phyloP scores from a whole-genome alignment of 306 rosid genomes.

The Amphicarpaea edgeworthii region DNA sequence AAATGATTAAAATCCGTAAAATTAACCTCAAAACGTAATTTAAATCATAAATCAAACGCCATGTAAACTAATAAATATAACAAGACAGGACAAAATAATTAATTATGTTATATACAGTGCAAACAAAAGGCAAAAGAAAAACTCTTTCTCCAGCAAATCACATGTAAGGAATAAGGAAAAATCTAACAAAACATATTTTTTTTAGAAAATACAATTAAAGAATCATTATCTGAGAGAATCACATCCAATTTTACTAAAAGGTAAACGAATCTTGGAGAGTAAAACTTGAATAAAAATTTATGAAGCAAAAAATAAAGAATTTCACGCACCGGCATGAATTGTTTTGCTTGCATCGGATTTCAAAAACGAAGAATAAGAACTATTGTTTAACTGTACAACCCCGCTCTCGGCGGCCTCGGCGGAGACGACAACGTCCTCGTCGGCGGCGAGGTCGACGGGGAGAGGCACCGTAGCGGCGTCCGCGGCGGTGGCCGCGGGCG shows the following conservation, averaged over 20 bases:
- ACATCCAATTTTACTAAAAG: not conserved
- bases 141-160: not conserved
- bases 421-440: slow-evolving; percentile 48
- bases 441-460: slow-evolving; percentile 54
- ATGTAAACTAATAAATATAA: not conserved
- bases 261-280: not conserved
- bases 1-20: not conserved
- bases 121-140: not conserved
- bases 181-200: not conserved
- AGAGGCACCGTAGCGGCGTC: slow-evolving; percentile 57
- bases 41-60: not conserved
- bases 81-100: too few relatives aligned
- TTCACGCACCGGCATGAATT: slow-evolving; percentile 84
- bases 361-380: slow-evolving; percentile 70
- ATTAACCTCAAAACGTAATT: not conserved
- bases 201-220: not conserved
- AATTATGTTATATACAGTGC: too few relatives aligned
- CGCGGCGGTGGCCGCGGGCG: slow-evolving; percentile 59
- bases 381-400: slow-evolving; percentile 53
- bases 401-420: slow-evolving; percentile 57
- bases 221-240: not conserved
- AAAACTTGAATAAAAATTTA: not conserved
- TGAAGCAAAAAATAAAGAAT: not conserved
- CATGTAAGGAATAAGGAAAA: not conserved
- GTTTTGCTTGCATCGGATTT: slow-evolving; percentile 79